Percentiles rank a stretch among this genome's conserved stretches.
phyloP scores from a whole-genome alignment of 1,284 basidiomycete genomes.

The Butyriboletus appendiculatus region DNA sequence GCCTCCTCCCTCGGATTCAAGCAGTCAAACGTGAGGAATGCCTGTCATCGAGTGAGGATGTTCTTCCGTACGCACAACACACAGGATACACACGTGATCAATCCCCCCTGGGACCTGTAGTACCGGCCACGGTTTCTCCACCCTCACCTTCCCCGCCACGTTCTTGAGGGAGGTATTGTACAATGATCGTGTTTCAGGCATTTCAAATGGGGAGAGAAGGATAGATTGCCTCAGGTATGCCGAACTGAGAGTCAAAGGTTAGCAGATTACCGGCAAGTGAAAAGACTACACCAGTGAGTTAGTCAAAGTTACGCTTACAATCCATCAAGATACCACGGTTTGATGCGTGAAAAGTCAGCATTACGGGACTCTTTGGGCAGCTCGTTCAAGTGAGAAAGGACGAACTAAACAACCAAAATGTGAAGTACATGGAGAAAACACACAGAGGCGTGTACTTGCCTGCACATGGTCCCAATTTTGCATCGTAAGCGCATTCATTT shows the following conservation, averaged over 20 bases:
- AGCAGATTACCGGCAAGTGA: neutral
- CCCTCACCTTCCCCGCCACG: slow-evolving; percentile 79
- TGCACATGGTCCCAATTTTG: slow-evolving; percentile 99
- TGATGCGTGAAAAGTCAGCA: slow-evolving; percentile 95
- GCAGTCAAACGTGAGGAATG: slow-evolving; percentile 77
- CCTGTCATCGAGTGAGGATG: slow-evolving; percentile 41
- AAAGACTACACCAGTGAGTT: neutral
- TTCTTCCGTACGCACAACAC: neutral
- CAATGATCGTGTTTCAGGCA: slow-evolving; percentile 82
- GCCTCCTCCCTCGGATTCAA: slow-evolving; percentile 76
- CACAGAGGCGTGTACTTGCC: slow-evolving; percentile 40
- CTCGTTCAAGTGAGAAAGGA: slow-evolving; percentile 82
- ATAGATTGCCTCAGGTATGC: slow-evolving; percentile 87
- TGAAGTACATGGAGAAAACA: neutral
- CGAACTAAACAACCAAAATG: slow-evolving; percentile 57
- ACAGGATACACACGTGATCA: slow-evolving; percentile 56
- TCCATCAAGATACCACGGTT: slow-evolving; percentile 96
- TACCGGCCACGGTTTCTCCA: slow-evolving; percentile 68
- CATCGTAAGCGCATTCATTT: slow-evolving; percentile 93
- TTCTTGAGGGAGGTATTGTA: slow-evolving; percentile 80
- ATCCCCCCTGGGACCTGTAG: slow-evolving; percentile 79
- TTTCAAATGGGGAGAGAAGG: slow-evolving; percentile 87
- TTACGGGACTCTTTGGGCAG: slow-evolving; percentile 93
- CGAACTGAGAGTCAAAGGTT: slow-evolving; percentile 48
- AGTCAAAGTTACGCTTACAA: slow-evolving; percentile 53